A percentile compares a stretch with the other conserved stretches of the same genome.
Evolutionary conservation across 257 asterid species (phyloP).

Genomic region (Thymus mandschuricus): DNA sequence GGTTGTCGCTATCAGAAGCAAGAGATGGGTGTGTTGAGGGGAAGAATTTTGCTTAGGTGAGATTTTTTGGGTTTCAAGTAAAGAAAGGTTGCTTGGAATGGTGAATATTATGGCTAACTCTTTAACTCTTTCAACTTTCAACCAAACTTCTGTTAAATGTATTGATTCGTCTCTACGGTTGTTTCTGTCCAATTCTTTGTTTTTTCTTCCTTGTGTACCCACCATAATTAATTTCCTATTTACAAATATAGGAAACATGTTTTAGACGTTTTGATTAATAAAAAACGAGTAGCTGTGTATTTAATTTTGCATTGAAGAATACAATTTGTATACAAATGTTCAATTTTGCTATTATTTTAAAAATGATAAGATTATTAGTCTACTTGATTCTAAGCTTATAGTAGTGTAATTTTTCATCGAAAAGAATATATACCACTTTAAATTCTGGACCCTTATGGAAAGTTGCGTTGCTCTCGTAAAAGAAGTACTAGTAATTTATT

Average conservation of each 20-base stretch:
- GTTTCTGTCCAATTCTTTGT: conserved; percentile 23
- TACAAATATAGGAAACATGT: background rate
- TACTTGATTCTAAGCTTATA: no score
- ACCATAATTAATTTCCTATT: background rate
- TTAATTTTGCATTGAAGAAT: no score
- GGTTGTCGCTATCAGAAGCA: conserved; percentile 46
- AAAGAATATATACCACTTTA: no score
- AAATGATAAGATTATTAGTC: no score
- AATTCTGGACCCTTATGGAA: no score
- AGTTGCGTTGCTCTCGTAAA: no score
- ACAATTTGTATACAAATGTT: no score
- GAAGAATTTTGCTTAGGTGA: conserved; percentile 24
- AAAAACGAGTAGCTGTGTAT: no score
- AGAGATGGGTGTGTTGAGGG: conserved; percentile 30
- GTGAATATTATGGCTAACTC: conserved; percentile 9
- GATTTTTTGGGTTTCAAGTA: conserved; percentile 45
- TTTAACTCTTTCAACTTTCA: background rate
- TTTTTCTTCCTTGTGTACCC: conserved; percentile 18
- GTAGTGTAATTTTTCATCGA: no score
- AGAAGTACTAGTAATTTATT: no score
- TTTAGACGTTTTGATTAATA: background rate
- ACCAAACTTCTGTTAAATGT: conserved; percentile 41
- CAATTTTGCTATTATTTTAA: no score
- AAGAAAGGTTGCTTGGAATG: conserved; percentile 34
- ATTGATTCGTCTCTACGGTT: conserved; percentile 34